Conservation (phyloP, 768 basidiomycete genomes). For the Lepiota venenata region DNA sequence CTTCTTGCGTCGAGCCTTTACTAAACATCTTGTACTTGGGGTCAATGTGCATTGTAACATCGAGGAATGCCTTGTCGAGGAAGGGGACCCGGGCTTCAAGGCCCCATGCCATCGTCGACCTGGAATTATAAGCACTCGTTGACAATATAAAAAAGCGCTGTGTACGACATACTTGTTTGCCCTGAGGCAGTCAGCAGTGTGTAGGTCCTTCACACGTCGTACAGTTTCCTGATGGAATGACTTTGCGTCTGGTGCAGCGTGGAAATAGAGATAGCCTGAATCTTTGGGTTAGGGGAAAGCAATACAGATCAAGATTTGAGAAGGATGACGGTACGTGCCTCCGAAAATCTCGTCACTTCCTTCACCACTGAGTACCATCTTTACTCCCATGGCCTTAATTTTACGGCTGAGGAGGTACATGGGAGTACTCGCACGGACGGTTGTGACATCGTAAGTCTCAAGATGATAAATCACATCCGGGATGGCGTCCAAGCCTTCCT, state of each 20-base stretch:
- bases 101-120: slow-evolving; percentile 99
- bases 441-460: slow-evolving; percentile 99
- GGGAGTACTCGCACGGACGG: slow-evolving; percentile 94
- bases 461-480: slow-evolving; percentile 98
- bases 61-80: slow-evolving; percentile 95
- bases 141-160: background rate
- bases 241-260: slow-evolving; percentile 85
- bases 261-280: slow-evolving; percentile 97
- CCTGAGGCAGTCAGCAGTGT: slow-evolving; percentile 94
- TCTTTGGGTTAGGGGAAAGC: background rate
- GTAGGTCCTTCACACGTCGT: slow-evolving; percentile 94
- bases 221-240: slow-evolving; percentile 96
- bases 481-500: slow-evolving; percentile 96
- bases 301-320: background rate
- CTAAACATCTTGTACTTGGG: slow-evolving; percentile 85
- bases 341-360: slow-evolving; percentile 98
- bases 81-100: slow-evolving; percentile 98
- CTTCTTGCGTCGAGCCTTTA: slow-evolving; percentile 70
- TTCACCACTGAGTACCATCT: slow-evolving; percentile 98
- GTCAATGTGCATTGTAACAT: slow-evolving; percentile 89
- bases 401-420: slow-evolving; percentile 99
- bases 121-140: slow-evolving; percentile 20
- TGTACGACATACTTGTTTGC: slow-evolving; percentile 79
- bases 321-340: slow-evolving; percentile 42
- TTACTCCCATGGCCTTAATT: slow-evolving; percentile 99